phyloP scores from a whole-genome alignment of 129 eudicot species.

The carrot (Daucus carota) region DNA sequence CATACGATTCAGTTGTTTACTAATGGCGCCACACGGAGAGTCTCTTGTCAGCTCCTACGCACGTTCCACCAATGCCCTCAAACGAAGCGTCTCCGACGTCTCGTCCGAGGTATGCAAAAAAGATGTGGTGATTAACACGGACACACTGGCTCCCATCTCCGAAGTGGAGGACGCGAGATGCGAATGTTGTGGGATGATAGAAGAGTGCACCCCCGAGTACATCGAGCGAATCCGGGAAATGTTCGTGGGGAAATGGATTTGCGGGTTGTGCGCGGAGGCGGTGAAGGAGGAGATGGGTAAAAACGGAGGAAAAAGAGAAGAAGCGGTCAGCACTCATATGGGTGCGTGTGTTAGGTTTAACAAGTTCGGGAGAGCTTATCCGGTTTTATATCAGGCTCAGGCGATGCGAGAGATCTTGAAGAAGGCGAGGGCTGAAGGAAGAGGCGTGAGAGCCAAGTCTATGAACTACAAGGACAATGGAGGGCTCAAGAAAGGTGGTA shows the following conservation, averaged over 20 bases:
- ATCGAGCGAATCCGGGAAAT: slow-evolving; percentile 42
- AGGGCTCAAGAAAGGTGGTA: slow-evolving; percentile 37
- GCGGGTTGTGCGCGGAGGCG: slow-evolving; percentile 75
- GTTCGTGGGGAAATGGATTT: slow-evolving; percentile 62
- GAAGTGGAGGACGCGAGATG: slow-evolving; percentile 70
- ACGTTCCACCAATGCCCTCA: slow-evolving; percentile 30
- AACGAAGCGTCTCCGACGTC: slow-evolving; percentile 59
- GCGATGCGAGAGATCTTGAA: slow-evolving; percentile 75
- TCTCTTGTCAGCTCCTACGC: slow-evolving; percentile 13
- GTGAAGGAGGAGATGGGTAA: slow-evolving; percentile 69
- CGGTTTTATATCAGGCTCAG: slow-evolving; percentile 64
- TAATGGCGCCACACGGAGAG: slow-evolving; percentile 55
- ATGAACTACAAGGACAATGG: slow-evolving; percentile 44
- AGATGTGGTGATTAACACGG: slow-evolving; percentile 1
- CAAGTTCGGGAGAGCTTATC: slow-evolving; percentile 61
- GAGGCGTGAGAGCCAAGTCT: slow-evolving; percentile 46
- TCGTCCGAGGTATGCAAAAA: slow-evolving; percentile 55
- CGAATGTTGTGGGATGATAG: slow-evolving; percentile 77
- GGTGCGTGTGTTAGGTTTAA: slow-evolving; percentile 64
- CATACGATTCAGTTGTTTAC: background rate
- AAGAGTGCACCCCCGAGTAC: slow-evolving; percentile 72
- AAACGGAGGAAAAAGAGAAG: slow-evolving; percentile 61
- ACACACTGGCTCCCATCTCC: slow-evolving; percentile 35
- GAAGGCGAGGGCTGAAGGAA: slow-evolving; percentile 30
- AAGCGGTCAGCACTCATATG: slow-evolving; percentile 60